Evolutionary conservation across 2,329 filamentous ascomycete species (phyloP), one percentile per base, ranked within the genome.

Genomic region (Exophiala dermatitidis): DNA sequence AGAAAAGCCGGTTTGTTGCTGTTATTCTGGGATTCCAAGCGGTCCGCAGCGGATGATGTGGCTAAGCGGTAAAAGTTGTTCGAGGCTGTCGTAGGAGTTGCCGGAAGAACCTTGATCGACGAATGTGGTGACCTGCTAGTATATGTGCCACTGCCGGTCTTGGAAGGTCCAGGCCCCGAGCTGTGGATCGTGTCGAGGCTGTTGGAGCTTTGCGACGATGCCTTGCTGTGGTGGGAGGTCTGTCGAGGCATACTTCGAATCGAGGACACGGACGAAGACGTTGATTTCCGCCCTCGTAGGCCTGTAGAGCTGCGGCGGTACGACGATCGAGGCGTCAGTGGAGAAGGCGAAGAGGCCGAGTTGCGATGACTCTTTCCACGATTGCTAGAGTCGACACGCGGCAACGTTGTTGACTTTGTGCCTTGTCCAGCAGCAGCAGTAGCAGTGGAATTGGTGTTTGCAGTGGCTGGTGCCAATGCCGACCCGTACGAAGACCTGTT

Each of bases 41-140:
- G 19, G 2, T 19, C 19, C 19, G 19, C 19, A 2, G 19, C 19
- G 19, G 19, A 19, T 31, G 12, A 3, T 26, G 90, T 82, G 1
- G 91, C 88, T 8, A 96, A 76, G 2, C 91, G 84, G 55, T 96
- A 87, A 2, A 19, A 19, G 19, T 19, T 19, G 61, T 90, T 94
- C 48, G 83, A 87, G 0, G 91, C 90, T 64, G 97, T 95, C 0
- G 86, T 90, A 0, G 91, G 91, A 0, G 90, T 95, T 0, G 88
- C 88, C 1, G 93, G 91, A 2, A 97, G 81, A n/a, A 97, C 86
- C 71, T 97, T 97, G 63, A 97, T 86, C 0, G 88, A 95, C 61
- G 88, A 82, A 67, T 96, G 90, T 1, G 93, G 91, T 2, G 85
- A 90, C 28, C 87, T 82, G 9, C 80, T 79, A 34, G 19, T 19